These are phyloP conservation scores for Narthecium ossifragum DNA, from an alignment of 106 monocot genomes.

Conservation along the genomic window DNA sequence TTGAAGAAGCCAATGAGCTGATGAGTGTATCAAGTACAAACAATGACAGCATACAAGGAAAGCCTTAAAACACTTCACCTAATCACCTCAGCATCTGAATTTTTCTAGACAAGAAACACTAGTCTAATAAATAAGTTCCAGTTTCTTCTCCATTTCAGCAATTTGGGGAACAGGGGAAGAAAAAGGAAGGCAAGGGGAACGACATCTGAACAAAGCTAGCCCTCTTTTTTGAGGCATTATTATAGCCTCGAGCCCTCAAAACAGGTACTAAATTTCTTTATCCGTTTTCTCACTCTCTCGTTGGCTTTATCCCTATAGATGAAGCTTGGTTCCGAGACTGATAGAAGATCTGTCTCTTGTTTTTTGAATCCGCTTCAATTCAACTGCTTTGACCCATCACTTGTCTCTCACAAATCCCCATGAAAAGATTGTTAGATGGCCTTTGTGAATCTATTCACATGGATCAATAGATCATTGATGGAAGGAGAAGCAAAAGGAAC, in stretches of 20 bases:
- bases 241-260: constrained; percentile 6
- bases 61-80: too few species aligned
- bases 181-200: background rate
- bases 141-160: too few species aligned
- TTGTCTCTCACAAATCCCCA: background rate
- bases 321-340: background rate
- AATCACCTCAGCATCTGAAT: too few species aligned
- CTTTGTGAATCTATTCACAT: too few species aligned
- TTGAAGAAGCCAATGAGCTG: too few species aligned
- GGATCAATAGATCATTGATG: background rate
- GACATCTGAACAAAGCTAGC: too few species aligned
- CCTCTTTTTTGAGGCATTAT: background rate
- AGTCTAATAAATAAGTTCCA: too few species aligned
- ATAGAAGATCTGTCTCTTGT: background rate
- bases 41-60: too few species aligned
- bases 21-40: too few species aligned
- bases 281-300: background rate
- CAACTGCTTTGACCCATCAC: background rate
- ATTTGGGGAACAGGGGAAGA: background rate
- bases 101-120: too few species aligned
- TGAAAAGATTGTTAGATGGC: too few species aligned
- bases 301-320: background rate
- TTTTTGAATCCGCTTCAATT: background rate
- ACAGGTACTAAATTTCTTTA: background rate
- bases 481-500: background rate